Conservation (phyloP, 2,329 filamentous ascomycete genomes). For the Colletotrichum filicis region DNA sequence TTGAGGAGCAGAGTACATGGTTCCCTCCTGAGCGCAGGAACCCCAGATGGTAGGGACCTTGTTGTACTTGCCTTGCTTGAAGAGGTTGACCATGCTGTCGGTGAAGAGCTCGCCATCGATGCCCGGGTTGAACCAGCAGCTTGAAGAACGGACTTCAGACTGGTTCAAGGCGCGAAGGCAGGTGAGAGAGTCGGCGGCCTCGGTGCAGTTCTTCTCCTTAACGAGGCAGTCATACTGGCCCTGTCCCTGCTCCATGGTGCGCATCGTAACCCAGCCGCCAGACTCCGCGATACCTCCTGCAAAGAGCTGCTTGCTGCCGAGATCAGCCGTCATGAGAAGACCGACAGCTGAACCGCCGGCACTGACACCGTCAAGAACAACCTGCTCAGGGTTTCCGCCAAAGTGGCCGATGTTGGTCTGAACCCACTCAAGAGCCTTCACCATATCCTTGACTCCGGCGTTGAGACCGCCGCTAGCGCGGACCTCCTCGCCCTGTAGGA, state of each 20-base stretch:
- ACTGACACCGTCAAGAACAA: constrained; percentile 75
- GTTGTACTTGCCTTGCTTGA: constrained; percentile 60
- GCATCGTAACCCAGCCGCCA: constrained; percentile 62
- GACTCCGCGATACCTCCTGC: constrained; percentile 62
- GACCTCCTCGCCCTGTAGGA: constrained; percentile 57
- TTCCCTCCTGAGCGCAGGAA: constrained; percentile 52
- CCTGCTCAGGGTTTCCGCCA: constrained; percentile 75
- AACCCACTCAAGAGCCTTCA: constrained; percentile 76
- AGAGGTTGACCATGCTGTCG: constrained; percentile 61
- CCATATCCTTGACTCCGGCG: constrained; percentile 37
- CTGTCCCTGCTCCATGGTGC: constrained; percentile 45
- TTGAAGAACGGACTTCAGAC: constrained; percentile 37
- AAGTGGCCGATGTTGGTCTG: constrained; percentile 74
- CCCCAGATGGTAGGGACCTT: constrained; percentile 63
- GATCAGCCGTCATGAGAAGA: constrained; percentile 69
- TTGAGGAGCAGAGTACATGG: constrained; percentile 44
- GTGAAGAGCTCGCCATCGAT: constrained; percentile 64
- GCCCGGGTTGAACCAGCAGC: constrained; percentile 48
- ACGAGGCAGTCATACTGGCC: constrained; percentile 65
- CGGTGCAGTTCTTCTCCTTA: constrained; percentile 39
- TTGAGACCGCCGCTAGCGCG: constrained; percentile 29
- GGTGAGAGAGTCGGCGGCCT: constrained; percentile 35
- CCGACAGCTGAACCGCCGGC: constrained; percentile 75
- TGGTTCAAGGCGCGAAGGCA: constrained; percentile 38
- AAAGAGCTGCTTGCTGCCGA: constrained; percentile 61